A percentile compares a stretch with the other conserved stretches of the same genome.
phyloP scores from a whole-genome alignment of 495 filamentous ascomycete species.

The Aspergillus homomorphus region DNA sequence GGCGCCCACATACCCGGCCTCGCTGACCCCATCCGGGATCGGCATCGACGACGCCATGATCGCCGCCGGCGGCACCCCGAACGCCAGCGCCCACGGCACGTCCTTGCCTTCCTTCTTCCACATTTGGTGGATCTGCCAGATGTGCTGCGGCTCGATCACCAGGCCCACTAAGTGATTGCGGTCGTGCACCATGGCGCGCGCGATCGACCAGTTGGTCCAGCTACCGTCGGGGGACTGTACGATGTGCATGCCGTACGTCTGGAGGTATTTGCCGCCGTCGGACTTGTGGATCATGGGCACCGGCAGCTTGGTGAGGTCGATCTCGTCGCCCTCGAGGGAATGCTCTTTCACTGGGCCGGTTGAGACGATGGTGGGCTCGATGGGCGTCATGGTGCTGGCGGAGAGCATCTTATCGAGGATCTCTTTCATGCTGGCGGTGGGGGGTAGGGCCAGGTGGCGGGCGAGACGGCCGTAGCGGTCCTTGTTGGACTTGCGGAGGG shows the following conservation, averaged over 20 bases:
- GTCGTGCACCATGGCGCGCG: conserved; percentile 37
- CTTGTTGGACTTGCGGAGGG: conserved; percentile 19
- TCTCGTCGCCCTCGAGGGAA: conserved; percentile 26
- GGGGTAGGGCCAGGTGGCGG: conserved; percentile 27
- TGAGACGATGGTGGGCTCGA: conserved; percentile 25
- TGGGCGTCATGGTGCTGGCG: conserved; percentile 19
- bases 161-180: conserved; percentile 28
- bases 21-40: conserved; percentile 31
- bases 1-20: conserved; percentile 36
- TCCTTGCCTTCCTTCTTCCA: conserved; percentile 37
- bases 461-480: conserved; percentile 32
- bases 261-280: conserved; percentile 40
- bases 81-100: conserved; percentile 34
- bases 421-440: conserved; percentile 23
- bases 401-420: conserved; percentile 31
- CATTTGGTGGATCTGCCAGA: conserved; percentile 33
- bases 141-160: conserved; percentile 33
- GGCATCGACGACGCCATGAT: conserved; percentile 40
- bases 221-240: conserved; percentile 31
- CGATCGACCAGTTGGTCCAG: conserved; percentile 44
- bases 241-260: conserved; percentile 40
- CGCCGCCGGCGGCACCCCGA: conserved; percentile 40
- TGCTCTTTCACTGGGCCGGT: conserved; percentile 35
- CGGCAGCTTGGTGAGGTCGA: conserved; percentile 34
- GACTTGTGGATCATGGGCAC: conserved; percentile 32